These are phyloP conservation scores for Cutaneotrichosporon mucoides DNA, from an alignment of 1,284 basidiomycete genomes.

Conservation along the genomic window DNA sequence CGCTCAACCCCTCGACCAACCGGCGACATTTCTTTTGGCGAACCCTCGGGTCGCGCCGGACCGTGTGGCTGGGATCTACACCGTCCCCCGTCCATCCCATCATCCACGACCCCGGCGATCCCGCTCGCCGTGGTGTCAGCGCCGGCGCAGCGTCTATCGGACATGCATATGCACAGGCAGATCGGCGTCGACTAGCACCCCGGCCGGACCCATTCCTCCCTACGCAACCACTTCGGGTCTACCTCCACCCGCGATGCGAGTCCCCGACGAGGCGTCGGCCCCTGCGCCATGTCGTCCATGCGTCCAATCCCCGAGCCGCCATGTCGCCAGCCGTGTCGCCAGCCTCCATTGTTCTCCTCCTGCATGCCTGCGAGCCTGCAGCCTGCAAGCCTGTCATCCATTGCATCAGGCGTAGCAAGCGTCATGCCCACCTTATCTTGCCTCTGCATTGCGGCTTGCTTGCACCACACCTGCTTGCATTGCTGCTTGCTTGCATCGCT, in stretches of 20 bases:
- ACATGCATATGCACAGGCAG: no score
- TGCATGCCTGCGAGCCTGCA: neutral
- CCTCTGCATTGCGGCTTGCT: no score
- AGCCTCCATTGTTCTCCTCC: neutral
- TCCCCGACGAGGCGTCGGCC: neutral
- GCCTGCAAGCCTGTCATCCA: neutral
- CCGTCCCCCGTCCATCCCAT: neutral
- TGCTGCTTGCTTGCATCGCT: neutral
- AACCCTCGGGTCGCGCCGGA: conserved; percentile 6
- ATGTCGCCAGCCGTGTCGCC: neutral
- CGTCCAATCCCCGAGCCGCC: neutral
- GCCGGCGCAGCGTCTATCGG: no score
- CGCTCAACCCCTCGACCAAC: conserved; percentile 9
- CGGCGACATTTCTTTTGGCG: conserved; percentile 19
- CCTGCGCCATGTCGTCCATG: conserved; percentile 2
- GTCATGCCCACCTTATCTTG: no score
- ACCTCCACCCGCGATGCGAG: neutral
- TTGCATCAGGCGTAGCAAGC: no score
- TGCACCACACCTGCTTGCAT: no score
- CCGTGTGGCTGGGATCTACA: neutral
- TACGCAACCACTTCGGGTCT: no score
- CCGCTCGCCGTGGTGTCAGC: no score
- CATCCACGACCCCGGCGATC: neutral
- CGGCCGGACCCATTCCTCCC: no score
- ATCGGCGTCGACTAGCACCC: no score